Base-by-base conservation (phyloP, 768 basidiomycete genomes). In the Ramaria sp. region DNA sequence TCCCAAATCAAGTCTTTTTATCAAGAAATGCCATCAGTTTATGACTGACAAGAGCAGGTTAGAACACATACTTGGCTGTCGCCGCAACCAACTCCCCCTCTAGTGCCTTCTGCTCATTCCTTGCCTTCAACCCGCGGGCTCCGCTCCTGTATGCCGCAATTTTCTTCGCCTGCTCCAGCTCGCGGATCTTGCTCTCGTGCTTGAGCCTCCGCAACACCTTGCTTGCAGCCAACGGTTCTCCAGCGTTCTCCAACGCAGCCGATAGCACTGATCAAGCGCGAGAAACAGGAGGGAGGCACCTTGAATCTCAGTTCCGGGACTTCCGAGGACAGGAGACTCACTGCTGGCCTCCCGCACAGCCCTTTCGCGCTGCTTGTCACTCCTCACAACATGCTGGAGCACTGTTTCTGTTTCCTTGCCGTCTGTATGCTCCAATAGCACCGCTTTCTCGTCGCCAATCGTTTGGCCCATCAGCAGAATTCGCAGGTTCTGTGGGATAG, bases 61-160 rank as follows among this genome's bases (percentile, higher is more conserved):
- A 53, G 13, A 0, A 9, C 60, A 25, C 66, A 61, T 65, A 73
- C 61, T 60, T 55, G 37, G 62, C 57, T 60, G 69, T 43, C 62
- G 66, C 61, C 18, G 63, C 64, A 3, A 61, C 67, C 7, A 78
- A 63, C 18, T 66, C 63, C 8, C 62, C 68, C 60, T 82, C 80
- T 0, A 70, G 69, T 3, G 63, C 66, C 18, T 78, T 67, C 25
- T 78, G 68, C 15, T 73, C 73, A 59, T 77, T 75, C 44, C 81
- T 72, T 7, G 82, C 78, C 15, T 75, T 73, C 41, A 75, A 73
- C 0, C 82, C 81, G 25, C 81, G 66, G 8, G 79, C 72, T 1
- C 82, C 81, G 5, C 75, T 76, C 30, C 80, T 68, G 50, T 77
- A 68, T 2, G 66, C 62, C 0, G 82, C 81, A 15, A 77, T 72